These are phyloP conservation scores for Phytophthora multivora DNA, from an alignment of 352 stramenopile species.

Conservation along the genomic window DNA sequence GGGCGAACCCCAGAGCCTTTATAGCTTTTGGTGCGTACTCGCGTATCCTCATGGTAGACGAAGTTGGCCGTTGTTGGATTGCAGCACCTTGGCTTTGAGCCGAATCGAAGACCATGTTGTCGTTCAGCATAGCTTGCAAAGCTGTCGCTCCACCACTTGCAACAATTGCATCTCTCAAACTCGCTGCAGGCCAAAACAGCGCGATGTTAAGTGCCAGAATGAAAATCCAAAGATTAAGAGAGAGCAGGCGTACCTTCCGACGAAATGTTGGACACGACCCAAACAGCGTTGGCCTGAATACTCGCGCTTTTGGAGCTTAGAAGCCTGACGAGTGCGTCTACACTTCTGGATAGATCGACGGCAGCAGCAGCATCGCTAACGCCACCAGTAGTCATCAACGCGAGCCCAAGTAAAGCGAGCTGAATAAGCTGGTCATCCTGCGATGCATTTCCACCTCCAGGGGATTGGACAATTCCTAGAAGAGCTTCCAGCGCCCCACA, in stretches of 20 bases:
- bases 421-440: constrained; percentile 68
- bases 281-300: constrained; percentile 75
- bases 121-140: constrained; percentile 69
- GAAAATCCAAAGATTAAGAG: not conserved
- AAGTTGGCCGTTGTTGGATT: constrained; percentile 31
- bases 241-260: constrained; percentile 45
- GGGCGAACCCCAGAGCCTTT: constrained; percentile 64
- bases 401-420: constrained; percentile 66
- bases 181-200: constrained; percentile 43
- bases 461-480: constrained; percentile 26
- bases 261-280: constrained; percentile 80
- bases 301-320: constrained; percentile 55
- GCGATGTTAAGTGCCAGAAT: not conserved
- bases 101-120: constrained; percentile 33
- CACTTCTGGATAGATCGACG: constrained; percentile 37
- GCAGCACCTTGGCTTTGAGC: not conserved
- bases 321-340: constrained; percentile 51
- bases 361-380: constrained; percentile 36
- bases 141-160: constrained; percentile 55
- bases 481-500: constrained; percentile 51
- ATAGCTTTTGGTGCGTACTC: constrained; percentile 83
- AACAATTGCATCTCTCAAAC: constrained; percentile 55
- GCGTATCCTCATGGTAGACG: constrained; percentile 72
- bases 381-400: constrained; percentile 55
- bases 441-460: constrained; percentile 4